Conservation (phyloP, 371 early-diverging fungal genomes). For the Mortierella polycephala region DNA sequence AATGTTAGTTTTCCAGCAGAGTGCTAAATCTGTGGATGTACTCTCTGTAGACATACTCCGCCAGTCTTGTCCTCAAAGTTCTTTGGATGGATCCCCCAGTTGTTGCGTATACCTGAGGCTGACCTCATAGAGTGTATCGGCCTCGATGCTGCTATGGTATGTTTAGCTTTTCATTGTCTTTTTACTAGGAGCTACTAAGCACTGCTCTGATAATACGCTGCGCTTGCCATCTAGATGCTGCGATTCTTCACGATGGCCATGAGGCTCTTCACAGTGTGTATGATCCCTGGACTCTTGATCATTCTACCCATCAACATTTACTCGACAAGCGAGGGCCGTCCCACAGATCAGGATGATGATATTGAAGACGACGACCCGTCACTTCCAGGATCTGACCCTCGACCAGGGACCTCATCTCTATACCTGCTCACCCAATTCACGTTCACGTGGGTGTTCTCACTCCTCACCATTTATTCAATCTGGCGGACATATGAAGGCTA, state of each 20-base stretch:
- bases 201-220: neutral
- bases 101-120: slow-evolving; percentile 58
- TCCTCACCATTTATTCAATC: slow-evolving; percentile 67
- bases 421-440: slow-evolving; percentile 68
- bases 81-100: slow-evolving; percentile 71
- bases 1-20: no score
- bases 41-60: slow-evolving; percentile 63
- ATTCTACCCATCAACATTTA: slow-evolving; percentile 60
- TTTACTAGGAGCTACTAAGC: neutral
- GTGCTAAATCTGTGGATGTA: neutral
- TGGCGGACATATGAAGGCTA: slow-evolving; percentile 73
- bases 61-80: slow-evolving; percentile 59
- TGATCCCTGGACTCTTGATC: slow-evolving; percentile 57
- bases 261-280: slow-evolving; percentile 57
- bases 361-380: slow-evolving; percentile 15
- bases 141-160: slow-evolving; percentile 70
- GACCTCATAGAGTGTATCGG: slow-evolving; percentile 62
- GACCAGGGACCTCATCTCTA: slow-evolving; percentile 16
- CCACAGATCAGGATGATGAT: slow-evolving; percentile 16
- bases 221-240: slow-evolving; percentile 46
- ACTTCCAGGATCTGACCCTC: slow-evolving; percentile 6
- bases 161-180: neutral
- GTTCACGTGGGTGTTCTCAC: slow-evolving; percentile 73
- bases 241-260: slow-evolving; percentile 64
- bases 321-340: slow-evolving; percentile 18